Conservation (phyloP, 2,329 filamentous ascomycete species). For the Hypocreales sp. region DNA sequence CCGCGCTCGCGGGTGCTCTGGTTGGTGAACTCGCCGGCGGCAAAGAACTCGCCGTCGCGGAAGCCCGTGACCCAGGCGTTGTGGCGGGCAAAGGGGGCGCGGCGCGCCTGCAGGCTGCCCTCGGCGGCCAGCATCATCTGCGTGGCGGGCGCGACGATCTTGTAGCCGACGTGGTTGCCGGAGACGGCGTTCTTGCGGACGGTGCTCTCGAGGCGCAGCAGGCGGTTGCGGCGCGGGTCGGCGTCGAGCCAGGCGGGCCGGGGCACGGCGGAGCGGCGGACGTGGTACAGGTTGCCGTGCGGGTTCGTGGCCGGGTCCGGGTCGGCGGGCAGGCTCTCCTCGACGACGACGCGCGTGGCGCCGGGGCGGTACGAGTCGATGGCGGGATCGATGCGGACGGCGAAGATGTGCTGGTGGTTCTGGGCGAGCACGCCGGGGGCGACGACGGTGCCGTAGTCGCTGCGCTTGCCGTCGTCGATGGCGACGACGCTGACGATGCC, state of each 20-base stretch:
- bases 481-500: conserved; percentile 47
- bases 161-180: conserved; percentile 33
- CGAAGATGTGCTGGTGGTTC: conserved; percentile 59
- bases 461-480: conserved; percentile 38
- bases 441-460: conserved; percentile 44
- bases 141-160: conserved; percentile 26
- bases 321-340: conserved; percentile 19
- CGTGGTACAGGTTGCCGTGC: conserved; percentile 43
- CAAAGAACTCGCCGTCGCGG: conserved; percentile 32
- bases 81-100: conserved; percentile 29
- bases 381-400: conserved; percentile 46
- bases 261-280: conserved; percentile 30
- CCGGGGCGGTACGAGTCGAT: conserved; percentile 32
- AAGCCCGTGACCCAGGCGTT: conserved; percentile 33
- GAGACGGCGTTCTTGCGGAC: conserved; percentile 28
- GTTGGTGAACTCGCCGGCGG: conserved; percentile 34
- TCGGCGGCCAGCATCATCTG: conserved; percentile 31
- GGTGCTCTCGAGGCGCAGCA: conserved; percentile 32
- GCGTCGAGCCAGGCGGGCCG: conserved; percentile 33
- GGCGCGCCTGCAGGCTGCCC: conserved; percentile 23
- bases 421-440: conserved; percentile 48
- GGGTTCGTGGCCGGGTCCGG: conserved; percentile 40
- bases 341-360: conserved; percentile 31
- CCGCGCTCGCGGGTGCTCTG: conserved; percentile 26
- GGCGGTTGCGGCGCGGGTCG: conserved; percentile 33